Evolutionary conservation across 2,329 filamentous ascomycete genomes (phyloP).

Genomic region (Fusarium siculi): DNA sequence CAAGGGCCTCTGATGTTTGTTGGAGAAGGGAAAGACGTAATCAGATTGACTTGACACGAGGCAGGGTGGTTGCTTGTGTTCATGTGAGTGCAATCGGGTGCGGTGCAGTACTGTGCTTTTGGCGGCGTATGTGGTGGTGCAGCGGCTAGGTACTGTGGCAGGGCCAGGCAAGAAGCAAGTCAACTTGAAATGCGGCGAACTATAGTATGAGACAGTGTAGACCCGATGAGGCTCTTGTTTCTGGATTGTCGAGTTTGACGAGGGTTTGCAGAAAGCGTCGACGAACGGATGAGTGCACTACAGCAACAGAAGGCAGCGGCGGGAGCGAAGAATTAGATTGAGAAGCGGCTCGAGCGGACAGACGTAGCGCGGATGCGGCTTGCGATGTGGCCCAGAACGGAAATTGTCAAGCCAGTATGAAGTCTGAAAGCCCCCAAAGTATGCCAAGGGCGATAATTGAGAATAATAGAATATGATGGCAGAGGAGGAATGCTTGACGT

Average conservation of each 20-base stretch:
- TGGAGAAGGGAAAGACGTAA: constrained; percentile 22
- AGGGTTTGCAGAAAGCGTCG: constrained; percentile 32
- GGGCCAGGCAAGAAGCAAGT: constrained; percentile 30
- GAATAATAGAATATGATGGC: constrained; percentile 41
- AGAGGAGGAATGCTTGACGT: constrained; percentile 44
- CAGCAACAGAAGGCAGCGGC: constrained; percentile 3
- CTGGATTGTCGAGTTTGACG: constrained; percentile 24
- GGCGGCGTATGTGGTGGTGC: constrained; percentile 39
- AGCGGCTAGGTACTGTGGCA: constrained; percentile 36
- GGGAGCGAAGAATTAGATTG: constrained; percentile 13
- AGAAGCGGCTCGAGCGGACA: constrained; percentile 24
- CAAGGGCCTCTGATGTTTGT: constrained; percentile 29
- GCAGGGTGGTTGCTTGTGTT: constrained; percentile 38
- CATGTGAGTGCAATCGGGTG: constrained; percentile 34
- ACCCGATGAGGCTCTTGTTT: constrained; percentile 31
- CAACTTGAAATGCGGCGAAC: constrained; percentile 9
- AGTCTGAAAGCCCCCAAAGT: constrained; percentile 29
- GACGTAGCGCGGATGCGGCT: constrained; percentile 18
- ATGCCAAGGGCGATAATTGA: constrained; percentile 27
- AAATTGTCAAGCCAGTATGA: constrained; percentile 29
- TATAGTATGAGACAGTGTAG: constrained; percentile 6
- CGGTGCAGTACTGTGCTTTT: constrained; percentile 36
- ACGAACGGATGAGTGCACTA: constrained; percentile 14
- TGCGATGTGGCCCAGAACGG: constrained; percentile 30
- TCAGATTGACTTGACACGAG: constrained; percentile 24